These are phyloP conservation scores for Curvularia eragrostidis DNA, from an alignment of 2,329 filamentous ascomycete species.

Conservation along the genomic window DNA sequence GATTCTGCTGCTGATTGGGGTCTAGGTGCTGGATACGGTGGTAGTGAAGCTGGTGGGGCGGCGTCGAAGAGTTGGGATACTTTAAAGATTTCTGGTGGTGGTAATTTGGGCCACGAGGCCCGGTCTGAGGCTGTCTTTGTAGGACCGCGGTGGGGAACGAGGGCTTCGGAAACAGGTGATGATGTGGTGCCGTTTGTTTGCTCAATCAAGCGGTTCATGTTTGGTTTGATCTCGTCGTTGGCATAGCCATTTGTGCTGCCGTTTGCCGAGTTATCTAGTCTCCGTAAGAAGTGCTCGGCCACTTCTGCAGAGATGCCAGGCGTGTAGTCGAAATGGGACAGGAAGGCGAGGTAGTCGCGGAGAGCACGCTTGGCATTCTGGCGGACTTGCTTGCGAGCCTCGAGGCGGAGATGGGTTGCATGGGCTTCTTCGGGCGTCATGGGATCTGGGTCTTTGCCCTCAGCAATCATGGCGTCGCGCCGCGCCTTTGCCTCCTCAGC, in stretches of 20 bases:
- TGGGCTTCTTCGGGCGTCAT: constrained; percentile 57
- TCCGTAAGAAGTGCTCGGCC: constrained; percentile 60
- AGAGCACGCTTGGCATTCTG: constrained; percentile 77
- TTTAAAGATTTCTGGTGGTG: constrained; percentile 59
- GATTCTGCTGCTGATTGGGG: constrained; percentile 38
- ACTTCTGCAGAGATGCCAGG: constrained; percentile 69
- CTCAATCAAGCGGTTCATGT: constrained; percentile 38
- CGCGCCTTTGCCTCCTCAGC: constrained; percentile 44
- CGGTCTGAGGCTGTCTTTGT: constrained; percentile 40
- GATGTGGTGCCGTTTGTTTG: constrained; percentile 25
- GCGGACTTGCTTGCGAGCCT: constrained; percentile 73
- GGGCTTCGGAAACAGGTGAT: constrained; percentile 49
- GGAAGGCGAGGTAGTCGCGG: constrained; percentile 74
- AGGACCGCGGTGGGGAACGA: constrained; percentile 52
- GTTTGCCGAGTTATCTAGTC: constrained; percentile 33
- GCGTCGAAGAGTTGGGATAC: constrained; percentile 74
- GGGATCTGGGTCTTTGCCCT: constrained; percentile 40
- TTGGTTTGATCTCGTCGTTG: constrained; percentile 25
- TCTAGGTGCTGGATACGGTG: constrained; percentile 64
- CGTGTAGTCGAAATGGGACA: constrained; percentile 79
- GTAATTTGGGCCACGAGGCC: constrained; percentile 55
- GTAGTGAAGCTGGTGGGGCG: constrained; percentile 69
- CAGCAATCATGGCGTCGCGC: constrained; percentile 31
- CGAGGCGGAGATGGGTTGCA: constrained; percentile 57
- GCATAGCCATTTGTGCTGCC: constrained; percentile 15